Evolutionary conservation across 371 early-diverging fungal species (phyloP).

Genomic region (Haplosporangium sp.): DNA sequence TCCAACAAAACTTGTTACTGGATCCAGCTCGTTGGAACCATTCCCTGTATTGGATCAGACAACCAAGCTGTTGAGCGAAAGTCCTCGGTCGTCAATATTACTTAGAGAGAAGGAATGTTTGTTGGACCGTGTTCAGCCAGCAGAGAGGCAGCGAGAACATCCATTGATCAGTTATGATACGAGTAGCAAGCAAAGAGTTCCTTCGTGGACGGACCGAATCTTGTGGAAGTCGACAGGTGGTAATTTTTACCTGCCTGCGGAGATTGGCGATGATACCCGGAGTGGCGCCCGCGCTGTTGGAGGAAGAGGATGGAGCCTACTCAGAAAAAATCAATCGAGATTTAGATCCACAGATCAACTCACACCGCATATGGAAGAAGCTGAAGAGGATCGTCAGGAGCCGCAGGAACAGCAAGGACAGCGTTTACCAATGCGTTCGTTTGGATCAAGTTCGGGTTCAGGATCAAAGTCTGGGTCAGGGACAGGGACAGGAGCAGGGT

Average conservation of each 20-base stretch:
- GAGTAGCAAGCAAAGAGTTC: conserved; percentile 85
- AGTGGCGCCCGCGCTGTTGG: conserved; percentile 1
- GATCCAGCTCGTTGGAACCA: no score
- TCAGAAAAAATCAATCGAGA: conserved; percentile 21
- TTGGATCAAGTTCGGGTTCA: no score
- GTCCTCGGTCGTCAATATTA: neutral
- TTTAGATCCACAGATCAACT: neutral
- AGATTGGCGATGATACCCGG: conserved; percentile 44
- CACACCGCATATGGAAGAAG: neutral
- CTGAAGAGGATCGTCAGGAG: neutral
- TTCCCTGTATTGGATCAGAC: no score
- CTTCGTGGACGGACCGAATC: conserved; percentile 94
- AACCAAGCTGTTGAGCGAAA: neutral
- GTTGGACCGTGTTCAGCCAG: conserved; percentile 9
- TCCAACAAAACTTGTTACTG: no score
- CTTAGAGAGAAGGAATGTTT: neutral
- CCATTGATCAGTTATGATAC: conserved; percentile 70
- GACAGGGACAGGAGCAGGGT: neutral
- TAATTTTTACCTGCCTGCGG: conserved; percentile 28
- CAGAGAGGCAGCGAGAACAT: conserved; percentile 8
- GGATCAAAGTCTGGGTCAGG: neutral
- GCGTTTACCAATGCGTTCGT: no score
- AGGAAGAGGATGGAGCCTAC: conserved; percentile 24
- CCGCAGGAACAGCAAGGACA: neutral
- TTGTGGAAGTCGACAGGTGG: conserved; percentile 66